Evolutionary conservation across 257 asterid species (phyloP), one percentile per base, ranked within the genome.

Genomic region (Solanum okadae): DNA sequence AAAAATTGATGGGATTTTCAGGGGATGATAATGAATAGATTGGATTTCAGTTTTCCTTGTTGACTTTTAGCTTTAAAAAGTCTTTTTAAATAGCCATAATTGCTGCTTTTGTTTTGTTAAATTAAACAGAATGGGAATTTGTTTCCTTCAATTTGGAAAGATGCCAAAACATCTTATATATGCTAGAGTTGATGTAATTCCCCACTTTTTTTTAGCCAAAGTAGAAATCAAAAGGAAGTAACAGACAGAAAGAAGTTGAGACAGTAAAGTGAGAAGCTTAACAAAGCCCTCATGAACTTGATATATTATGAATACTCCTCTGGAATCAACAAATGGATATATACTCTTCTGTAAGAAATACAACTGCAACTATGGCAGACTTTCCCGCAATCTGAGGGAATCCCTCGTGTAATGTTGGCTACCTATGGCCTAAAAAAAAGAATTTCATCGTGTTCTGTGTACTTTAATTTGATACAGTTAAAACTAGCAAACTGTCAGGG

Each of bases 1-100:
- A 86, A 29, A 94, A 89, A 87, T 92, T 94, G 16, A 87, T 93
- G 68, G 96, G 96, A 10, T 93, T 93, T 88, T 63, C 91, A 25
- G 81, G 34, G n/a, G 86, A 86, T 86, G 70, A 70, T 34, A 79
- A 78, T 23, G 91, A 85, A 86, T 90, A 83, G 78, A 33, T 35
- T 40, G 40, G 1, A 13, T 46, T 29, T 81, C 44, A 81, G 68
- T 81, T 29, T 29, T 0, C 37, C 3, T 44, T 46, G 3, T 81
- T 46, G 67, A 29, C 2, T 46, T 23, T 3, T 46, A 29, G 86
- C 68, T 78, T 14, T 12, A 4, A 77, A 10, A 18, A 14, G 4
- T 70, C 12, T 13, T 29, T 70, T 15, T n/a, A 6, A 37, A 37
- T 37, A 37, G 40, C 40, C 40, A 27, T 67, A 8, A 31, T 73